Conservation (phyloP, 2,329 filamentous ascomycete species). For the Botrytis elliptica region DNA sequence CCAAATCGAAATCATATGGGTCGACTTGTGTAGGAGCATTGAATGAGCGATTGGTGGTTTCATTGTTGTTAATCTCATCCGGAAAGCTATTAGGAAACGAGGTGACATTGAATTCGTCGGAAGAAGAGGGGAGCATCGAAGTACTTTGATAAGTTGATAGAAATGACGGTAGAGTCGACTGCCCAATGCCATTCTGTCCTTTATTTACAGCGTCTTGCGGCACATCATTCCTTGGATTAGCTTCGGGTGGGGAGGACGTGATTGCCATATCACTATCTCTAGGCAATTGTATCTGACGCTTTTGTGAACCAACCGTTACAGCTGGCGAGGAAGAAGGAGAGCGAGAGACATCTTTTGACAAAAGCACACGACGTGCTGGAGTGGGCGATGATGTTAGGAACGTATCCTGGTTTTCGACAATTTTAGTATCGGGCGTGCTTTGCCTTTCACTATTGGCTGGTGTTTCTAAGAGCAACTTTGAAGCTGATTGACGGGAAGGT, state of each 20-base stretch:
- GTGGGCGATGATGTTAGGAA: conserved; percentile 59
- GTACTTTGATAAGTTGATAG: neutral
- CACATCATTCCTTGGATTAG: neutral
- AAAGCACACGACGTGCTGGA: conserved; percentile 48
- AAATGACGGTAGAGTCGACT: neutral
- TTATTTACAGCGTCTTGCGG: neutral
- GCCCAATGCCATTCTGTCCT: neutral
- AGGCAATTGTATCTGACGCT: neutral
- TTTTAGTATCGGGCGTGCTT: conserved; percentile 32
- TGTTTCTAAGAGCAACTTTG: conserved; percentile 24
- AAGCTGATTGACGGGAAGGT: conserved; percentile 30
- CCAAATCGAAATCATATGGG: conserved; percentile 23
- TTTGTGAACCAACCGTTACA: neutral
- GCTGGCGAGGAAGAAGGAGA: conserved; percentile 60
- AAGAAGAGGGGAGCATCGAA: neutral
- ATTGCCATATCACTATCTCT: conserved; percentile 44
- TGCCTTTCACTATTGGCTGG: conserved; percentile 25
- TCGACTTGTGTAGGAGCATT: conserved; percentile 31
- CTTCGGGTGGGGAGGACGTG: conserved; percentile 32
- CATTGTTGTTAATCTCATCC: neutral
- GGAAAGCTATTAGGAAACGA: conserved; percentile 26
- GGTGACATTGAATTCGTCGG: conserved; percentile 36
- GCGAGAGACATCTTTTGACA: conserved; percentile 51
- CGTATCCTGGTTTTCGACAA: conserved; percentile 33
- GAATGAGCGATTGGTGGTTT: conserved; percentile 13